Conservation (phyloP, 192 early-diverging fungal genomes). For the Rhizophagus clarus region DNA sequence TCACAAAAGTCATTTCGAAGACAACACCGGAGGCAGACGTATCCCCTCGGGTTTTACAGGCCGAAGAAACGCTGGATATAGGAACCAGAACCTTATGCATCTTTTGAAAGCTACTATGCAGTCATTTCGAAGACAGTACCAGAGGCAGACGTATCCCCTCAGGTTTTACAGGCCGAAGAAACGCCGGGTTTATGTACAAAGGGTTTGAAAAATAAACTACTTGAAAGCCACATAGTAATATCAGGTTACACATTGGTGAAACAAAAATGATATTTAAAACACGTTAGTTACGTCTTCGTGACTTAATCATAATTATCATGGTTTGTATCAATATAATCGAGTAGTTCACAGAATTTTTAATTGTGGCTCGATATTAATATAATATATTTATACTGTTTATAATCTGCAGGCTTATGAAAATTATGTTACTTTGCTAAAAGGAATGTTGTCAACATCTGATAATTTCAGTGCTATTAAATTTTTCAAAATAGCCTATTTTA, state of each 20-base stretch:
- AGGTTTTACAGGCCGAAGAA: conserved; percentile 14
- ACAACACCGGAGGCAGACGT: conserved; percentile 19
- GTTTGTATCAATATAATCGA: conserved; percentile 18
- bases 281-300: too few relatives aligned
- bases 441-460: conserved; percentile 26
- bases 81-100: conserved; percentile 29
- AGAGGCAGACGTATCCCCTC: conserved; percentile 27
- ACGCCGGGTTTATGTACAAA: conserved; percentile 16
- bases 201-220: not conserved
- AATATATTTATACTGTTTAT: too few relatives aligned
- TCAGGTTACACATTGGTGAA: too few relatives aligned
- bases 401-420: too few relatives aligned
- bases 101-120: conserved; percentile 17
- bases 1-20: conserved; percentile 13
- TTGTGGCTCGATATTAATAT: conserved; percentile 25
- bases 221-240: too few relatives aligned
- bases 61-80: not conserved
- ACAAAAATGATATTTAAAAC: too few relatives aligned
- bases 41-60: conserved; percentile 22
- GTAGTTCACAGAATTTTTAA: not conserved
- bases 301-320: conserved; percentile 9
- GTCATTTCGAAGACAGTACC: conserved; percentile 19
- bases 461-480: conserved; percentile 21
- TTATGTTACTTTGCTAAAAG: conserved; percentile 25
- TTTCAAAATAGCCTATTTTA: conserved; percentile 28